phyloP scores from a whole-genome alignment of 176 grass and related monocot species.

The Stipa capillata region DNA sequence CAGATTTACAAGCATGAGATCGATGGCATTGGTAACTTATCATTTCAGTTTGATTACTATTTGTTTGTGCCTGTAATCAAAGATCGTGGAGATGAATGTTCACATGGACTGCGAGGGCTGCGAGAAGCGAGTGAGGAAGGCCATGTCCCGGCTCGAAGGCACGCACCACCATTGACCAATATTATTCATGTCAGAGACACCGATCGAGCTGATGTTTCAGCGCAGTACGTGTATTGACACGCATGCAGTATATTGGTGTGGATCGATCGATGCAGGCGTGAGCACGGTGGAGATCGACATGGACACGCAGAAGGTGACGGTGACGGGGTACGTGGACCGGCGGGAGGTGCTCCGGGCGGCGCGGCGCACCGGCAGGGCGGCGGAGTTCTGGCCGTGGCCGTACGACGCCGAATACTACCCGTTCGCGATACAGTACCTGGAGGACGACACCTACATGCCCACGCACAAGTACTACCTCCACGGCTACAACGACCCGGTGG shows the following conservation, averaged over 20 bases:
- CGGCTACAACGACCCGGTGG: slow-evolving; percentile 52
- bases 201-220: neutral
- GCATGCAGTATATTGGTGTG: neutral
- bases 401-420: slow-evolving; percentile 74
- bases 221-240: too few relatives aligned
- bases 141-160: slow-evolving; percentile 66
- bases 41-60: neutral
- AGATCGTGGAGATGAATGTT: slow-evolving; percentile 83
- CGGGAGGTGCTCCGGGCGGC: slow-evolving; percentile 66
- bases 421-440: slow-evolving; percentile 70
- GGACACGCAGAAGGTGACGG: slow-evolving; percentile 82
- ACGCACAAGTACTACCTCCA: slow-evolving; percentile 70
- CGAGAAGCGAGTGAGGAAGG: slow-evolving; percentile 55
- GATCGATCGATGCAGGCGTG: slow-evolving; percentile 38
- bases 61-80: neutral
- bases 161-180: neutral
- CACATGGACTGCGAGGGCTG: slow-evolving; percentile 96
- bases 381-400: slow-evolving; percentile 85
- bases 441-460: slow-evolving; percentile 52
- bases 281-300: slow-evolving; percentile 71
- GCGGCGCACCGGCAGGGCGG: slow-evolving; percentile 59
- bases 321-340: slow-evolving; percentile 62
- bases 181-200: neutral
- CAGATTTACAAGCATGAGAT: neutral
- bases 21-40: neutral